Conservation (phyloP, 805 yeast genomes). For the Candida chauliodis region DNA sequence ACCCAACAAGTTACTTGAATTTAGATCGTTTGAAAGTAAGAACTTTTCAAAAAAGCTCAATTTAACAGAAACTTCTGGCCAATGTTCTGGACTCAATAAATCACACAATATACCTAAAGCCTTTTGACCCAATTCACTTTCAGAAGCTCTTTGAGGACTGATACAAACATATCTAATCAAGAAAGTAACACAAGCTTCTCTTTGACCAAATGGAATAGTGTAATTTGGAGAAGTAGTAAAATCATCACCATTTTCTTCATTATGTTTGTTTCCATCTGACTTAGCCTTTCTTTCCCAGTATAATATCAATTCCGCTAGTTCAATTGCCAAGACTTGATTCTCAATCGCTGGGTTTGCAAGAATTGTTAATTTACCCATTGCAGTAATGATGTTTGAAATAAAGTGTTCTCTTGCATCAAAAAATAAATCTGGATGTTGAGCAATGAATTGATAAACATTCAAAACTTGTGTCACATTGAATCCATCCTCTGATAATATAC, state of each 20-base stretch:
- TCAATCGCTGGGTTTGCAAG: slow-evolving; percentile 74
- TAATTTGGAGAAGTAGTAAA: slow-evolving; percentile 49
- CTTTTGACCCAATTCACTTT: slow-evolving; percentile 74
- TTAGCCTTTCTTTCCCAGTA: slow-evolving; percentile 68
- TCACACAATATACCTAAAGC: slow-evolving; percentile 77
- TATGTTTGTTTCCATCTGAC: slow-evolving; percentile 8
- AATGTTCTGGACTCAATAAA: slow-evolving; percentile 64
- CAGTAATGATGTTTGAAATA: slow-evolving; percentile 81
- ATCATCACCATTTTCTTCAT: slow-evolving; percentile 19
- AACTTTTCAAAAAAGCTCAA: slow-evolving; percentile 85
- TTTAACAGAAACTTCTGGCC: slow-evolving; percentile 90
- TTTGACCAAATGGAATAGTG: slow-evolving; percentile 67
- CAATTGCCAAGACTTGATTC: slow-evolving; percentile 82
- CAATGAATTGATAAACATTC: slow-evolving; percentile 84
- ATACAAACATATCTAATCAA: slow-evolving; percentile 85
- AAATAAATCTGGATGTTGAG: slow-evolving; percentile 79
- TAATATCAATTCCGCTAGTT: slow-evolving; percentile 78
- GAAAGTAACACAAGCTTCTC: slow-evolving; percentile 89
- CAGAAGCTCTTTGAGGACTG: slow-evolving; percentile 79
- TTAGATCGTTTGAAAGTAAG: slow-evolving; percentile 71
- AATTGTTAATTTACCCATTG: slow-evolving; percentile 86
- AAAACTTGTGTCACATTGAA: slow-evolving; percentile 81
- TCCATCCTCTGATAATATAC: slow-evolving; percentile 88
- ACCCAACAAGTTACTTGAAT: slow-evolving; percentile 64
- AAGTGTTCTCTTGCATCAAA: slow-evolving; percentile 86